Evolutionary conservation across 1,139 yeast genomes (phyloP), one percentile per base, ranked within the genome.

Genomic region (Yamadazyma taylorii): DNA sequence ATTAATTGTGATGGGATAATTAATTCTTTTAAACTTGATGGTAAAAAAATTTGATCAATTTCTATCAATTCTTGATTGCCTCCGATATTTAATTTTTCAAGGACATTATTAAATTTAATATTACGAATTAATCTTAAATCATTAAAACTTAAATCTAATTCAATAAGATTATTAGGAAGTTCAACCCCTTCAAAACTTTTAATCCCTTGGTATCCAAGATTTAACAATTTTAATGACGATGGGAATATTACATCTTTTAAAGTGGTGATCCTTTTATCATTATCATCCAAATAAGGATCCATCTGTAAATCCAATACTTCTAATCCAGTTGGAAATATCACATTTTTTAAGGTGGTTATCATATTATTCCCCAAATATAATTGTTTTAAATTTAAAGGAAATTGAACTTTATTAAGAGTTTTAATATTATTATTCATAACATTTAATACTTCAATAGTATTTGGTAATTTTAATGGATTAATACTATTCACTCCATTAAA

Each of bases 401-500:
- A 66, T 40, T 58, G 60, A 3, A 69, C 76, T 43, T 71, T 71
- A 46, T 69, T 71, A 27, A 71, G 55, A 0, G 76, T 70, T 45
- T 71, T 71, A 47, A 71, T 69, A 41, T 70, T 70, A 47, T 71
- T 71, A 42, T 64, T 55, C 34, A 61, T 60, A 47, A 71, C 56
- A 43, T 63, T 65, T 13, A 71, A 51, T 10, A 52, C 55, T 48
- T 67, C 69, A 32, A 69, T 60, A 5, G 68, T 55, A 45, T 66
- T 62, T 2, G 76, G 76, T 21, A 71, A 53, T 41, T 68, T 69
- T 39, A 71, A 59, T 1, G 77, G 76, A 43, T 70, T 70, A 23
- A 71, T 67, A 47, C 75, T 69, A 46, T 69, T 70, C 27, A 71
- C 74, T 3, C 75, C 75, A 48, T 69, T 63, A 32, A 57, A 60